Conservation (phyloP, 2,329 filamentous ascomycete genomes). For the Colletotrichum melonis region DNA sequence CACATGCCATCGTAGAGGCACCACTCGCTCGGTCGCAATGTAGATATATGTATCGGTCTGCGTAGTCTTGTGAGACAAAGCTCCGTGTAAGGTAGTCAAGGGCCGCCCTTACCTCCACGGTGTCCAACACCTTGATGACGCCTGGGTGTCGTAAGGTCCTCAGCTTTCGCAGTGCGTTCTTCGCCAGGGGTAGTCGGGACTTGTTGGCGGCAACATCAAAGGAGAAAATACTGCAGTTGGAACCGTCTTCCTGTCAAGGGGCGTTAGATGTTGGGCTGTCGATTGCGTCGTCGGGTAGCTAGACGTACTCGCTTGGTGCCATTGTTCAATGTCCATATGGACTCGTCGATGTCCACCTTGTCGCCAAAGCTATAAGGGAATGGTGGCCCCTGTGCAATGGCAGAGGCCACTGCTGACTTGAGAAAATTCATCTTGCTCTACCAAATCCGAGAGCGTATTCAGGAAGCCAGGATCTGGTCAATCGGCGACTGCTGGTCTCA, state of each 20-base stretch:
- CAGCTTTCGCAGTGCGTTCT: conserved; percentile 93
- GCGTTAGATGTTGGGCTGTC: background rate
- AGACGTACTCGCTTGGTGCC: conserved; percentile 84
- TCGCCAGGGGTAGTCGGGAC: conserved; percentile 84
- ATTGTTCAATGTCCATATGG: conserved; percentile 97
- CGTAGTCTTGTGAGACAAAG: conserved; percentile 36
- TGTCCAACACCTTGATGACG: conserved; percentile 93
- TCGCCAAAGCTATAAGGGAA: conserved; percentile 96
- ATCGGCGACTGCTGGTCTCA: conserved; percentile 8
- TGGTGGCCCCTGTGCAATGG: conserved; percentile 92
- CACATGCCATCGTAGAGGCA: conserved; percentile 89
- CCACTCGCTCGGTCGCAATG: conserved; percentile 91
- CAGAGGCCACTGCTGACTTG: conserved; percentile 96
- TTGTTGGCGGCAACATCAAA: conserved; percentile 90
- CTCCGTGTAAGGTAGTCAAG: background rate
- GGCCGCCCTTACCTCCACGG: conserved; percentile 76
- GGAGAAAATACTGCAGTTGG: conserved; percentile 94
- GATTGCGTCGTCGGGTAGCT: background rate
- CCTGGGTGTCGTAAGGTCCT: conserved; percentile 94
- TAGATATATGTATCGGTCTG: conserved; percentile 96
- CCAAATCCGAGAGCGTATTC: background rate
- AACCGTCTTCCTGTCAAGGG: conserved; percentile 83
- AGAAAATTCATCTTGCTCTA: conserved; percentile 85
- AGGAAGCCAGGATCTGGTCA: background rate
- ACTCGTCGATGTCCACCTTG: conserved; percentile 89